These are phyloP conservation scores for Myotisia sp. DNA, from an alignment of 2,329 filamentous ascomycete genomes.

Conservation along the genomic window DNA sequence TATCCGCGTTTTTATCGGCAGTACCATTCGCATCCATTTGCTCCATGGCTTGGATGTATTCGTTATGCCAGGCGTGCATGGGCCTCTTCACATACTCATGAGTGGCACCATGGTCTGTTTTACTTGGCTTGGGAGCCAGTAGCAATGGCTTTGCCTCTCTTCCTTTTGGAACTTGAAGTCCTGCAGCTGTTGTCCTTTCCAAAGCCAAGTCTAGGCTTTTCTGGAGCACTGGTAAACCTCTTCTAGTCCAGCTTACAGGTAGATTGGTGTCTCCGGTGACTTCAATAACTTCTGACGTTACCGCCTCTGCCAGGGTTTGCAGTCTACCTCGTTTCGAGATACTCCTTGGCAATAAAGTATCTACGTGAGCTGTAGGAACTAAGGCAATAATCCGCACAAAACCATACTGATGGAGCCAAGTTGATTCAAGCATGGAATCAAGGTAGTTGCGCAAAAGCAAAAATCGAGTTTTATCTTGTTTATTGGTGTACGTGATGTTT, in stretches of 20 bases:
- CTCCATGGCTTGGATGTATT: slow-evolving; percentile 24
- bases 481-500: slow-evolving; percentile 46
- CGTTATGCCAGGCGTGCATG: slow-evolving; percentile 24
- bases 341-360: slow-evolving; percentile 45
- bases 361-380: slow-evolving; percentile 48
- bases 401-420: slow-evolving; percentile 60
- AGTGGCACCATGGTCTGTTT: slow-evolving; percentile 9
- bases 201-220: slow-evolving; percentile 19
- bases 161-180: slow-evolving; percentile 19
- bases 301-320: slow-evolving; percentile 47
- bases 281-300: slow-evolving; percentile 26
- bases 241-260: slow-evolving; percentile 14
- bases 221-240: slow-evolving; percentile 16
- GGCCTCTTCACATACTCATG: slow-evolving; percentile 25
- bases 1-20: not conserved
- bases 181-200: slow-evolving; percentile 17
- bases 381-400: slow-evolving; percentile 67
- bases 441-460: slow-evolving; percentile 45
- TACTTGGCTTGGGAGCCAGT: slow-evolving; percentile 15
- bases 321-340: slow-evolving; percentile 42
- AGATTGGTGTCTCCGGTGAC: slow-evolving; percentile 23
- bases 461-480: slow-evolving; percentile 46
- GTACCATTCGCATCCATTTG: slow-evolving; percentile 4
- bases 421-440: slow-evolving; percentile 43
- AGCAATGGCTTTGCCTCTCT: slow-evolving; percentile 17